Evolutionary conservation across 2,329 filamentous ascomycete species (phyloP).

Genomic region (Amylocarpus encephaloides): DNA sequence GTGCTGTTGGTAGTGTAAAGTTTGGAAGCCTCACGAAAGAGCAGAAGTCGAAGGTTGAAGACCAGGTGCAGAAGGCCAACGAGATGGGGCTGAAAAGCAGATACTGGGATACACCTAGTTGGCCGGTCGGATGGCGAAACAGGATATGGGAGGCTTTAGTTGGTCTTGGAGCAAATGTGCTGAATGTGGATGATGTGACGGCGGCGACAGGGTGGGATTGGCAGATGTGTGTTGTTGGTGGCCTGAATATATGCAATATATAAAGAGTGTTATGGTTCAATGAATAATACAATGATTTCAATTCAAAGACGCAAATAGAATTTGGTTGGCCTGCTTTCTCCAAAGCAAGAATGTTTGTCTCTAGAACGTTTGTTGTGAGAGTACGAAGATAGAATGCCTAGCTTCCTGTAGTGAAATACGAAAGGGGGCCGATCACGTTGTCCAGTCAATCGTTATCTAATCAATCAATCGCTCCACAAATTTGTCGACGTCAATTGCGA

Average conservation of each 20-base stretch:
- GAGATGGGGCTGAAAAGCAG: conserved; percentile 32
- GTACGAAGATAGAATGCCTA: background rate
- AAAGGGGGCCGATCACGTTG: background rate
- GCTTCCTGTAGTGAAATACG: background rate
- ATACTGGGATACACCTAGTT: conserved; percentile 37
- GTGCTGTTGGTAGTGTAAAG: conserved; percentile 14
- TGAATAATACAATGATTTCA: too few relatives aligned
- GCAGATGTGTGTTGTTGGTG: conserved; percentile 10
- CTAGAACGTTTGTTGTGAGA: background rate
- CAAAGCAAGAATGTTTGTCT: background rate
- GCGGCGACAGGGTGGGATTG: conserved; percentile 27
- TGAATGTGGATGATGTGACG: conserved; percentile 38
- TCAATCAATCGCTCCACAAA: background rate
- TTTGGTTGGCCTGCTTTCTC: too few relatives aligned
- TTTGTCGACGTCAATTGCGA: background rate
- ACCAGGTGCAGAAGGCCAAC: conserved; percentile 28
- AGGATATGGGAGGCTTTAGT: conserved; percentile 35
- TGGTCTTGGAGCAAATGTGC: conserved; percentile 33
- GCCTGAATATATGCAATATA: background rate
- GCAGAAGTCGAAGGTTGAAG: conserved; percentile 19
- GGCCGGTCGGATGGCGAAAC: conserved; percentile 35
- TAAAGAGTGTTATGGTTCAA: too few relatives aligned
- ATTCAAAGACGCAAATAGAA: too few relatives aligned
- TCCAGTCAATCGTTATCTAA: background rate
- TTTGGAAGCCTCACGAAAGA: conserved; percentile 9